Evolutionary conservation across 1,284 basidiomycete species (phyloP), one percentile per base, ranked within the genome.

Genomic region (Tilletia indica): DNA sequence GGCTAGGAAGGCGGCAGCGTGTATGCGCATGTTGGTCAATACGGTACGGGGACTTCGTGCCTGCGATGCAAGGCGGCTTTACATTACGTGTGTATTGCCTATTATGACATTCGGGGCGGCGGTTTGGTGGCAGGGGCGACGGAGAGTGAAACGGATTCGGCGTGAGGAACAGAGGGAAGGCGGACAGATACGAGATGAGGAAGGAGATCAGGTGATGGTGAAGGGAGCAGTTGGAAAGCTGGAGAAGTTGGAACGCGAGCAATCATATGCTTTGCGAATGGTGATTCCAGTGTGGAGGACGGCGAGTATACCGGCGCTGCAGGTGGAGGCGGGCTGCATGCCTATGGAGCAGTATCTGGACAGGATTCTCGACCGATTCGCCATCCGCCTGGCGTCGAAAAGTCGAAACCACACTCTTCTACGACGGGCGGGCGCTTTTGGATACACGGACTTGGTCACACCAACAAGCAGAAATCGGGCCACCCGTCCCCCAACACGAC

Each of bases 21-120:
- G 79, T 0, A 68, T 86, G 0, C 73, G 74, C 0, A 84, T 86
- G 80, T 83, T 86, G 0, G 83, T 85, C 4, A 86, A 86, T 78
- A 85, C 85, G 0, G 71, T 82, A 0, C 75, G 80, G 0, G 85
- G 86, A 1, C 78, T 87, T 0, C 73, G 73, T 8, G 83, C 83
- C 4, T 16, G 51, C 3, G 74, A 85, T 61, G 67, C 82, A 0
- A 73, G 83, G 2, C 76, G 72, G 4, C 77, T 86, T 2, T 85
- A 85, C 78, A 74, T 76, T 1, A 72, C 84, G 0, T 83, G 83
- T 63, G 77, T 86, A 0, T 42, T 83, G 2, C 83, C 85, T 0
- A 77, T 84, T 16, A 78, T 86, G 61, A 78, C 83, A 2, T 85
- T 84, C 68, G 82, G 82, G 4, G 74, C 75, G 64, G 74, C 82